Evolutionary conservation across 768 basidiomycete genomes (phyloP), one percentile per base, ranked within the genome.

Genomic region (Coprinopsis strossmayeri): DNA sequence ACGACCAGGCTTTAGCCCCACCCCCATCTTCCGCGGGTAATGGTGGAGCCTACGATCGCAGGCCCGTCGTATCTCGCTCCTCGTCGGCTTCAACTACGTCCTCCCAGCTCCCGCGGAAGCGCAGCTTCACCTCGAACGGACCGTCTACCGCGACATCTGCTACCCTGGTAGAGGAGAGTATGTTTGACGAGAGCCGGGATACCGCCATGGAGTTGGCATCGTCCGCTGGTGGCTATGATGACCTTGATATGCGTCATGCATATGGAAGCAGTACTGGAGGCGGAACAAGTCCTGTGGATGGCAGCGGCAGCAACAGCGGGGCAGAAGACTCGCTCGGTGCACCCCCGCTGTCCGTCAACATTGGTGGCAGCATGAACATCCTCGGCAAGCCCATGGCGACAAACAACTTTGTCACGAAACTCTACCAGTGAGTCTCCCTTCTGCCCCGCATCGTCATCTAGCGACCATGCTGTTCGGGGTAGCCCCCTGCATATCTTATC

Each of bases 351-450:
- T 48, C 54, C 34, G 34, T 49, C 2, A 46, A 50, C 34, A 59
- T 68, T 17, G 68, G 69, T 2, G 66, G 64, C 10, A 67, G 65
- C n/a, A 77, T 84, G 67, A 77, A 73, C 53, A 60, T 78, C 41
- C 71, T 85, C 20, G 78, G 79, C 51, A 89, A 87, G 61, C 77
- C 85, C 13, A 72, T 84, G 59, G 75, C 73, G 15, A 77, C 74
- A 27, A 91, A 90, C 59, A 91, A 91, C 60, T 92, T 92, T 63
- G 89, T 91, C 40, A 84, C 84, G 24, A 92, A 92, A 73, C 72
- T 91, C 17, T 91, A 90, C 66, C 85, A 88, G 85, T 87, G 57
- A 62, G 84, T 74, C 0, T 27, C 39, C 17, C 50, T 50, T 48
- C 53, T 48, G 50, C 41, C n/a, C n/a, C n/a, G n/a, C n/a, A n/a